Base-by-base conservation (phyloP, 306 rosid genomes). In the Ochetophila trinervis region DNA sequence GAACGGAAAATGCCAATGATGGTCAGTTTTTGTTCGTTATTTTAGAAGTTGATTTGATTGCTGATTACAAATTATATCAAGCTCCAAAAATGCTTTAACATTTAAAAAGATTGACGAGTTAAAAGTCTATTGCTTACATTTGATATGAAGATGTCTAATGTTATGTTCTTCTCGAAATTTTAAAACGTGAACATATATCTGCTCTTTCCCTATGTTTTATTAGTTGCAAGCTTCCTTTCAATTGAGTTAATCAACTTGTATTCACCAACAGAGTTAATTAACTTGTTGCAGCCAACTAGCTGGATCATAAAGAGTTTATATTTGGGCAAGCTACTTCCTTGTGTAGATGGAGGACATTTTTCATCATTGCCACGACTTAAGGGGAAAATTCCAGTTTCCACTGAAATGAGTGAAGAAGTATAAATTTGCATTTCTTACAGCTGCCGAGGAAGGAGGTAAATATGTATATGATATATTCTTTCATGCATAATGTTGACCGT, bases 221-320 rank as follows among this genome's bases (percentile, higher is more conserved):
- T 1, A 36, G 42, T 36, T 36, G 42, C 42, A 36, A 36, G 42
- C 42, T 5, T 32, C 8, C 12, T 66, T 53, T 36, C 37, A 30
- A 50, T 5, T 30, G 59, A 47, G 15, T 19, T 10, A 18, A 10
- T 3, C 24, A 13, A 27, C 32, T 27, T 27, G 32, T 49, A 24
- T 47, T 47, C 15, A 11, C 51, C 10, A 65, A 22, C 6, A 20
- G 30, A 53, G 57, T 27, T 53, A 20, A 53, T 62, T 65, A 5
- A 27, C 67, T 55, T 82, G 69, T 56, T 48, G 78, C 91, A 89
- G 98, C 77, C 92, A 17, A 76, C 57, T 55, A 80, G 84, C 74
- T 89, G 98, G 98, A 82, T 87, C 64, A 56, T 89, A n/a, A 69
- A 80, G 72, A 87, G 95, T 80, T 84, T 92, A 76, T 79, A 87